These are phyloP conservation scores for Wickerhamomyces mucosus DNA, from an alignment of 805 yeast genomes.

Conservation along the genomic window DNA sequence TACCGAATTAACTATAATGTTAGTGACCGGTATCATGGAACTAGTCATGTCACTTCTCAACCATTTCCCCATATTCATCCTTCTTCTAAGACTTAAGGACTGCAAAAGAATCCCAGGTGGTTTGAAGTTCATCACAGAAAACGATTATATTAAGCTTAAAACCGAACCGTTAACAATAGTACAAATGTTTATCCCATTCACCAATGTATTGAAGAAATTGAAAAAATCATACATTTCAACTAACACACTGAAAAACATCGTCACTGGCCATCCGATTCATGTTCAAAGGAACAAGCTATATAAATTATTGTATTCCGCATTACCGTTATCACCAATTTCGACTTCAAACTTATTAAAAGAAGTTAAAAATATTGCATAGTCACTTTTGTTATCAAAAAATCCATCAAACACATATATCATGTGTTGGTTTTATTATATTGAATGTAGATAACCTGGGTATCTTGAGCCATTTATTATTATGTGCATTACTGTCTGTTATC, in stretches of 20 bases:
- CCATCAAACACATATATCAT: no score
- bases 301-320: constrained; percentile 39
- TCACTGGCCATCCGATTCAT: constrained; percentile 34
- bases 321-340: no score
- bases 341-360: no score
- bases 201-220: constrained; percentile 29
- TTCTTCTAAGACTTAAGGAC: constrained; percentile 72
- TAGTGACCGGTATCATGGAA: constrained; percentile 44
- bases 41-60: constrained; percentile 55
- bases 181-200: constrained; percentile 41
- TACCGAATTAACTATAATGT: constrained; percentile 42
- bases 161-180: constrained; percentile 36
- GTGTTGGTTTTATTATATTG: no score
- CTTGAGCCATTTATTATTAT: no score
- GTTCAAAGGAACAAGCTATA: constrained; percentile 42
- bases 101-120: constrained; percentile 62
- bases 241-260: constrained; percentile 28
- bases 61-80: constrained; percentile 79
- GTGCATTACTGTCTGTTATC: no score
- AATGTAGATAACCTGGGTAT: no score
- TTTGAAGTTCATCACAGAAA: constrained; percentile 20
- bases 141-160: constrained; percentile 21
- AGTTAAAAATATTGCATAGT: no score
- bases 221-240: constrained; percentile 33
- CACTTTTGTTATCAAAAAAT: no score